phyloP scores from a whole-genome alignment of 2,329 filamentous ascomycete genomes.

The Ceratocystis destructans region DNA sequence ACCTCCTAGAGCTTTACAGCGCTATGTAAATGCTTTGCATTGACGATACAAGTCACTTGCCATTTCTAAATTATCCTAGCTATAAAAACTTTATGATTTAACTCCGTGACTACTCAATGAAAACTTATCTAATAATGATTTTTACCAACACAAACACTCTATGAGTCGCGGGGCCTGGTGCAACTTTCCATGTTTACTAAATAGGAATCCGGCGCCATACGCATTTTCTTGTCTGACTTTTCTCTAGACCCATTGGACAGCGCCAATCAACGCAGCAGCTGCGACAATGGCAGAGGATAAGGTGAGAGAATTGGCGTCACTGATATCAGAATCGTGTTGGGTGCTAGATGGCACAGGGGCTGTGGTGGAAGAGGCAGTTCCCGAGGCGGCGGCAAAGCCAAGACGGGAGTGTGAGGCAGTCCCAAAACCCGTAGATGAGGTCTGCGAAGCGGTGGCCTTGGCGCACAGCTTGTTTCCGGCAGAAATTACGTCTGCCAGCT shows the following conservation, averaged over 20 bases:
- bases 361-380: conserved; percentile 6
- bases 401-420: background rate
- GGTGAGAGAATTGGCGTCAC: conserved; percentile 24
- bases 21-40: too few relatives aligned
- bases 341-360: conserved; percentile 14
- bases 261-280: conserved; percentile 21
- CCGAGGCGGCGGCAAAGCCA: conserved; percentile 13
- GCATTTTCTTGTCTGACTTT: background rate
- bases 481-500: conserved; percentile 26
- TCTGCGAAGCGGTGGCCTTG: conserved; percentile 20
- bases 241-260: background rate
- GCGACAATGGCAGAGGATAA: conserved; percentile 26
- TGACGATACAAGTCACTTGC: too few relatives aligned
- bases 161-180: background rate
- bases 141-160: background rate
- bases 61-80: background rate
- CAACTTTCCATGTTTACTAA: background rate
- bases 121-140: too few relatives aligned
- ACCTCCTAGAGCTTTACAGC: too few relatives aligned
- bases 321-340: conserved; percentile 21
- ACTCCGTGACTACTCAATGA: too few relatives aligned
- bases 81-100: too few relatives aligned
- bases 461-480: conserved; percentile 26
- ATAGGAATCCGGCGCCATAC: background rate
- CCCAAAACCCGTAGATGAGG: conserved; percentile 9